phyloP scores from a whole-genome alignment of 768 basidiomycete species.

The Cyclocybe aegerita region DNA sequence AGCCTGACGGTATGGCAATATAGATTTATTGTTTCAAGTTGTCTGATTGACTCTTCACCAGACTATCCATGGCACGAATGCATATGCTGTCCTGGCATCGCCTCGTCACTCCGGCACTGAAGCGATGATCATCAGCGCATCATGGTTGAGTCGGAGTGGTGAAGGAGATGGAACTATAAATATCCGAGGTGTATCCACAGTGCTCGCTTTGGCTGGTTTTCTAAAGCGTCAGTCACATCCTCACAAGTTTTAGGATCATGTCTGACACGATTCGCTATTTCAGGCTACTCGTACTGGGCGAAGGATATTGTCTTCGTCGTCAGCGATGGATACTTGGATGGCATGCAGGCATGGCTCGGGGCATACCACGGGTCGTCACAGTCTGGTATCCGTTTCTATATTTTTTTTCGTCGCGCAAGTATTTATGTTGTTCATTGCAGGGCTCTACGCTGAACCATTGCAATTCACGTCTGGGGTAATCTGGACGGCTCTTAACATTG shows the following conservation, averaged over 20 bases:
- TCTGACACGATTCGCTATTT: background rate
- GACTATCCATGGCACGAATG: slow-evolving; percentile 68
- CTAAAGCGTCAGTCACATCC: slow-evolving; percentile 61
- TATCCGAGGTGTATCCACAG: slow-evolving; percentile 81
- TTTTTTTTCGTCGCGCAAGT: background rate
- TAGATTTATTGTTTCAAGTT: slow-evolving; percentile 1
- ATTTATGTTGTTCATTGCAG: slow-evolving; percentile 34
- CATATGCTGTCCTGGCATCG: slow-evolving; percentile 78
- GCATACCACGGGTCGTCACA: slow-evolving; percentile 75
- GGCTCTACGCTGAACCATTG: slow-evolving; percentile 64
- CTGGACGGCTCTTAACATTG: slow-evolving; percentile 93
- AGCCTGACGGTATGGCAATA: slow-evolving; percentile 48
- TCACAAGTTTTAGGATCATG: background rate
- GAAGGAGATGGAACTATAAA: slow-evolving; percentile 66
- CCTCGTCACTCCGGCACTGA: slow-evolving; percentile 93
- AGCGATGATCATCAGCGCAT: slow-evolving; percentile 88
- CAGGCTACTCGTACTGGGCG: slow-evolving; percentile 90
- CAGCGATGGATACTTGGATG: slow-evolving; percentile 85
- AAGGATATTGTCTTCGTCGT: slow-evolving; percentile 92
- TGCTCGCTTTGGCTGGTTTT: slow-evolving; percentile 82
- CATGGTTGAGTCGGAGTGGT: slow-evolving; percentile 75
- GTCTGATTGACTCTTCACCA: slow-evolving; percentile 23
- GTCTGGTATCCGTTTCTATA: slow-evolving; percentile 45
- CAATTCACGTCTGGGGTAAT: slow-evolving; percentile 79
- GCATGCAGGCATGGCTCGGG: slow-evolving; percentile 90